phyloP scores from a whole-genome alignment of 208 protist species.

The Leishmania turanica region DNA sequence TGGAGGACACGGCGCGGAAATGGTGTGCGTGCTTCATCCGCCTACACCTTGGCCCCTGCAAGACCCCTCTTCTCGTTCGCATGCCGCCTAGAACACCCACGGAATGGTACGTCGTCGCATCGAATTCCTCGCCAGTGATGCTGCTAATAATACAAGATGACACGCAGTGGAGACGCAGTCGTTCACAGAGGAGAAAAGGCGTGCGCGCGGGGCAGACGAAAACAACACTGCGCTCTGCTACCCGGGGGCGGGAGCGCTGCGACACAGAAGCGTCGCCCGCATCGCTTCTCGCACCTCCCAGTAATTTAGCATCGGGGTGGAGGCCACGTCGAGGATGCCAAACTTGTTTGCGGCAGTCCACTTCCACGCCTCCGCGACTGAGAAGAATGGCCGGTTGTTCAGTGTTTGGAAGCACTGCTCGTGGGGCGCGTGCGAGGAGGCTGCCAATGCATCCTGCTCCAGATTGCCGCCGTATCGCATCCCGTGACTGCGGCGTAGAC shows the following conservation, averaged over 20 bases:
- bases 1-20: neutral
- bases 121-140: neutral
- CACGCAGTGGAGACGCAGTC: neutral
- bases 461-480: neutral
- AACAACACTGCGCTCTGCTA: constrained; percentile 15
- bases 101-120: neutral
- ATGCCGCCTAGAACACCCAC: neutral
- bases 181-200: neutral
- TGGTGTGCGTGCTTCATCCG: neutral
- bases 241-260: constrained; percentile 64
- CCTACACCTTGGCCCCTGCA: neutral
- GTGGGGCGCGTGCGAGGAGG: neutral
- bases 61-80: neutral
- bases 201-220: neutral
- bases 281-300: constrained; percentile 72
- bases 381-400: constrained; percentile 25
- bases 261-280: constrained; percentile 55
- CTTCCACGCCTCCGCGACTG: constrained; percentile 20
- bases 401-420: constrained; percentile 23
- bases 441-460: constrained; percentile 2
- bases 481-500: neutral
- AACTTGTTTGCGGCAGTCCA: constrained; percentile 24
- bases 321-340: constrained; percentile 26
- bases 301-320: constrained; percentile 54
- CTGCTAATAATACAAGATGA: neutral